Evolutionary conservation across 2,329 filamentous ascomycete species (phyloP).

Genomic region (Aaosphaeria arxii): DNA sequence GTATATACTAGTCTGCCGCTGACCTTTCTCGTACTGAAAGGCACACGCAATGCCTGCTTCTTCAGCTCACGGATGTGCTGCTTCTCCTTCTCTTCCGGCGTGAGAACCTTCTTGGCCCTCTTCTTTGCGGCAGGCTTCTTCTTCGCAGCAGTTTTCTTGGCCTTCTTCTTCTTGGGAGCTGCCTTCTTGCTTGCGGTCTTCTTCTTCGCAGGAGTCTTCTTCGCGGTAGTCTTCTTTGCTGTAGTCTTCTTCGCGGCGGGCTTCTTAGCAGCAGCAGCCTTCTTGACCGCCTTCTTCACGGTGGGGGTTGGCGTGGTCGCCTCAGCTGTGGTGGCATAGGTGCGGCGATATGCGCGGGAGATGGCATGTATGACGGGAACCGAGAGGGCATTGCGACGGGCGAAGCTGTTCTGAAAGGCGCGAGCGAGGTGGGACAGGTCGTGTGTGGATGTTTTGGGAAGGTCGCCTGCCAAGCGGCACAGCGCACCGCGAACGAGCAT

Average conservation of each 20-base stretch:
- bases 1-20: slow-evolving; percentile 26
- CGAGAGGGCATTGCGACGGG: slow-evolving; percentile 19
- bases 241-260: slow-evolving; percentile 13
- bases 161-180: background rate
- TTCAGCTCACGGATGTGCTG: slow-evolving; percentile 30
- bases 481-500: slow-evolving; percentile 37
- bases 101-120: slow-evolving; percentile 20
- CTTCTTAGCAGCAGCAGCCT: slow-evolving; percentile 9
- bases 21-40: slow-evolving; percentile 3
- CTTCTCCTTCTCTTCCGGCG: slow-evolving; percentile 27
- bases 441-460: slow-evolving; percentile 33
- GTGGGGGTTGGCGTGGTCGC: slow-evolving; percentile 27
- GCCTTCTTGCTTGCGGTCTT: slow-evolving; percentile 9
- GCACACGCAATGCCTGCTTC: slow-evolving; percentile 36
- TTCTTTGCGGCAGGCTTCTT: slow-evolving; percentile 15
- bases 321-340: slow-evolving; percentile 32
- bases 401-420: slow-evolving; percentile 21
- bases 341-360: slow-evolving; percentile 25
- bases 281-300: slow-evolving; percentile 29
- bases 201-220: slow-evolving; percentile 6
- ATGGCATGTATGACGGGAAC: slow-evolving; percentile 15
- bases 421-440: slow-evolving; percentile 33
- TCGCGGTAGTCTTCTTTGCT: slow-evolving; percentile 7
- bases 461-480: slow-evolving; percentile 33
- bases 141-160: slow-evolving; percentile 21